Base-by-base conservation (phyloP, 163 green algal species). In the Volvox carteri region DNA sequence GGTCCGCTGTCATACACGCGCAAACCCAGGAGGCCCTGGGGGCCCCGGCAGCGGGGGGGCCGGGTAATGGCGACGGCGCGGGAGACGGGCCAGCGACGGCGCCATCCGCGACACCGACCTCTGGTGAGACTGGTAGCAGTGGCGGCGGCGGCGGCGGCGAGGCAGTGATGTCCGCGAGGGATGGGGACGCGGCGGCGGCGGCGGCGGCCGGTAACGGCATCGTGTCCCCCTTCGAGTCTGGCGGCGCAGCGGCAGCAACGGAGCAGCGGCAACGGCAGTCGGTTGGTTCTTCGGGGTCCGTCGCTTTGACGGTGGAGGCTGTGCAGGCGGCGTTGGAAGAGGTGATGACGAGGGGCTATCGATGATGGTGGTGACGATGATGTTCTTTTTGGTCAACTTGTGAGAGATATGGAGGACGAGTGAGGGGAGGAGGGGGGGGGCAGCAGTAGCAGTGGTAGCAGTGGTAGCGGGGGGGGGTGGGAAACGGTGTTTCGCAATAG, bases 261-360 rank as follows among this genome's bases (percentile, higher is more conserved):
- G 72, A 39, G 42, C 72, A 58, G 72, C 39, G 25, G 72, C 39
- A 58, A 48, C 44, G n/a, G 73, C 39, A 41, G 19, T 11, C 35
- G 44, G 56, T 0, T 46, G n/a, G n/a, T n/a, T n/a, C n/a, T n/a
- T n/a, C n/a, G n/a, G n/a, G n/a, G n/a, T n/a, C n/a, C n/a, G n/a
- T n/a, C n/a, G n/a, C 73, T 33, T 88, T 98, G 93, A 97, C 88
- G 0, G 52, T 95, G 4, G 94, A 93, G 60, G 86, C 91, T 9
- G 97, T 98, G 46, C 94, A 98, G 50, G 46, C 33, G 25, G 95
- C 92, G 12, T 90, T 98, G 50, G 94, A 98, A 28, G 95, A 98
- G 50, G 92, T 86, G 65, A 73, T n/a, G n/a, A n/a, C n/a, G n/a
- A n/a, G n/a, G n/a, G n/a, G n/a, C n/a, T n/a, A n/a, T n/a, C n/a